Evolutionary conservation across 306 rosid genomes (phyloP).

Genomic region (Dalbergia oliveri): DNA sequence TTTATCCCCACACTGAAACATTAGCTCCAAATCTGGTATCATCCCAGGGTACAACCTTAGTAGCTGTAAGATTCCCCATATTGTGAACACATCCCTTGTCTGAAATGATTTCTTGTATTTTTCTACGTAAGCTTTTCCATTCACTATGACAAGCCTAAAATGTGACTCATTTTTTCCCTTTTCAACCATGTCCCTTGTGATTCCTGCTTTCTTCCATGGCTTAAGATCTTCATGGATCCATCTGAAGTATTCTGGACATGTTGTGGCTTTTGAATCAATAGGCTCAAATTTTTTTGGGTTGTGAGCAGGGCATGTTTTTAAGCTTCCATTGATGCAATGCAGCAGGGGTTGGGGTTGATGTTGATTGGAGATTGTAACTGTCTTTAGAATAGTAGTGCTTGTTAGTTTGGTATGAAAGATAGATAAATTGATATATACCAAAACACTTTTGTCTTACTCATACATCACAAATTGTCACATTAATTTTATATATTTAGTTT

Average conservation of each 20-base stretch:
- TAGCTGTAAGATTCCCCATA: constrained; percentile 67
- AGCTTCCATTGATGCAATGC: constrained; percentile 11
- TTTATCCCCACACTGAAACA: constrained; percentile 60
- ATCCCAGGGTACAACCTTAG: constrained; percentile 60
- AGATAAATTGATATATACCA: neutral
- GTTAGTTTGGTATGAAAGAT: constrained; percentile 43
- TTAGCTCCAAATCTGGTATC: constrained; percentile 58
- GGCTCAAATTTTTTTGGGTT: constrained; percentile 26
- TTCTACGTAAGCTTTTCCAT: constrained; percentile 57
- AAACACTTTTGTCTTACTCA: too few species aligned
- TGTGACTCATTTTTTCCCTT: constrained; percentile 36
- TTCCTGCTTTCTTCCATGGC: constrained; percentile 58
- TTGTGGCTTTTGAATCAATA: neutral
- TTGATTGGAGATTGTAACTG: constrained; percentile 11
- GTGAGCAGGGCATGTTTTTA: neutral
- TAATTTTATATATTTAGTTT: too few species aligned
- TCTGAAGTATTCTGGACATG: constrained; percentile 57
- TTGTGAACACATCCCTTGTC: constrained; percentile 61
- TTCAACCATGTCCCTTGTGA: constrained; percentile 59
- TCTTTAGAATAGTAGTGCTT: constrained; percentile 27
- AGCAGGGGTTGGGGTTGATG: neutral
- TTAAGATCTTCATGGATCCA: constrained; percentile 68
- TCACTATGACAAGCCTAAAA: constrained; percentile 53
- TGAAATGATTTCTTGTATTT: constrained; percentile 40
- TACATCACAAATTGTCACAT: too few species aligned